Evolutionary conservation across 2,329 filamentous ascomycete species (phyloP).

Genomic region (Curvularia lunata): DNA sequence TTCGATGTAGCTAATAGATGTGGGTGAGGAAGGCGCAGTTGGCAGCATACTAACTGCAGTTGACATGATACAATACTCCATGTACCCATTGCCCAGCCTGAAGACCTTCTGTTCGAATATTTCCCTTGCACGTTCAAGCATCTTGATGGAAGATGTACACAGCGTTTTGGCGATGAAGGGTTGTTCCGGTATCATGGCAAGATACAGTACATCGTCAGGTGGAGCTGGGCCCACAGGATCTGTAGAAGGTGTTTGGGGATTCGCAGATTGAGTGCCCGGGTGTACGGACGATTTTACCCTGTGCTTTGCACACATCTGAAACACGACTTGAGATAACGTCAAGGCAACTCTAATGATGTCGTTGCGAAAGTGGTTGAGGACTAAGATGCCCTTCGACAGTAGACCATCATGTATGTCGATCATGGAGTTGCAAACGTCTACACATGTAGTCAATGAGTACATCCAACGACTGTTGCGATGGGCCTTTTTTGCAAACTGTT

Average conservation of each 20-base stretch:
- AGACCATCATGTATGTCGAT: conserved; percentile 34
- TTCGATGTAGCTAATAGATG: conserved; percentile 27
- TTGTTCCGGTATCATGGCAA: conserved; percentile 32
- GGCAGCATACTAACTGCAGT: conserved; percentile 43
- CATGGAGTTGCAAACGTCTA: conserved; percentile 39
- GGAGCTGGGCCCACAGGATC: conserved; percentile 8
- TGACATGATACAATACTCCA: conserved; percentile 46
- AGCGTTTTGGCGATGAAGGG: conserved; percentile 38
- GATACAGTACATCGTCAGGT: conserved; percentile 13
- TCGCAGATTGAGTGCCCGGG: too few species aligned
- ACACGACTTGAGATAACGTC: conserved; percentile 35
- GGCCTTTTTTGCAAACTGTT: conserved; percentile 40
- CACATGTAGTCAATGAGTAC: conserved; percentile 41
- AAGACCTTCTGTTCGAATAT: conserved; percentile 45
- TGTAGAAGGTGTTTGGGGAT: conserved; percentile 10
- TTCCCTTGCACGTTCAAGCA: conserved; percentile 38
- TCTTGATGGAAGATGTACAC: conserved; percentile 32
- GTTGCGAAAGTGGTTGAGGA: conserved; percentile 38
- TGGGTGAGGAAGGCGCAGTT: conserved; percentile 20
- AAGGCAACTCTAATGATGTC: conserved; percentile 40
- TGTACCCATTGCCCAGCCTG: conserved; percentile 46
- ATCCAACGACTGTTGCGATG: conserved; percentile 33
- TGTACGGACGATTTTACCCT: conserved; percentile 11
- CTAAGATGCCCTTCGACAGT: conserved; percentile 26
- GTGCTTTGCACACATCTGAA: conserved; percentile 30